Evolutionary conservation across 2,329 filamentous ascomycete genomes (phyloP).

Genomic region (Phyllosticta ampelicida): DNA sequence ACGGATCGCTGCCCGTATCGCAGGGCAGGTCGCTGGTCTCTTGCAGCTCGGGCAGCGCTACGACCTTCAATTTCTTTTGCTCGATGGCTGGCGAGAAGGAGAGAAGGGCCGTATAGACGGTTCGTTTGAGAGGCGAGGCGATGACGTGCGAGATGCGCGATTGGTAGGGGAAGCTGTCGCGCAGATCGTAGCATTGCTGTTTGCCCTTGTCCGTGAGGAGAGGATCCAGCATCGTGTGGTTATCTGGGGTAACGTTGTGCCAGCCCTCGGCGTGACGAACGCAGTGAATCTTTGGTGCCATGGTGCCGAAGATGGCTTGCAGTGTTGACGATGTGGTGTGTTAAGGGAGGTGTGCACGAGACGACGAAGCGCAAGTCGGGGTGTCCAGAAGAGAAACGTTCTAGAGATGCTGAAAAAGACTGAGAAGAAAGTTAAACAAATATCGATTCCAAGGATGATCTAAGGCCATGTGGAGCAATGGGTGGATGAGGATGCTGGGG

Average conservation of each 20-base stretch:
- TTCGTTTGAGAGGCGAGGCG: conserved; percentile 67
- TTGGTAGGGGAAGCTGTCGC: conserved; percentile 54
- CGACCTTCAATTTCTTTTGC: conserved; percentile 36
- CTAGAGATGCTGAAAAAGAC: neutral
- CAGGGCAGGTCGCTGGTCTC: conserved; percentile 65
- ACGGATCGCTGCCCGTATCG: conserved; percentile 55
- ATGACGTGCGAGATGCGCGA: conserved; percentile 53
- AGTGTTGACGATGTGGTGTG: neutral
- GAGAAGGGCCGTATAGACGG: conserved; percentile 61
- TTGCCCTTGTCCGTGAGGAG: conserved; percentile 59
- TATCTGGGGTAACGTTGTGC: conserved; percentile 65
- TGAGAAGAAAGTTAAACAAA: neutral
- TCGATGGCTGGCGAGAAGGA: conserved; percentile 47
- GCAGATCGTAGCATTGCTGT: conserved; percentile 45
- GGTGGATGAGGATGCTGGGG: neutral
- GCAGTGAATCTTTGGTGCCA: conserved; percentile 44
- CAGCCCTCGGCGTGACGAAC: conserved; percentile 65
- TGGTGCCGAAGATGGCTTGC: conserved; percentile 11
- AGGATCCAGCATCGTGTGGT: conserved; percentile 49
- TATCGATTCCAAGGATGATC: neutral
- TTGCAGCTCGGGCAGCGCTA: conserved; percentile 66
- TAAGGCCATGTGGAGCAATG: neutral
- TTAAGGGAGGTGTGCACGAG: neutral
- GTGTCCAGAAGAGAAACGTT: neutral
- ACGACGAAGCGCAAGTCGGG: neutral